These are phyloP conservation scores for Cytospora paraplurivora DNA, from an alignment of 2,329 filamentous ascomycete genomes.

Conservation along the genomic window DNA sequence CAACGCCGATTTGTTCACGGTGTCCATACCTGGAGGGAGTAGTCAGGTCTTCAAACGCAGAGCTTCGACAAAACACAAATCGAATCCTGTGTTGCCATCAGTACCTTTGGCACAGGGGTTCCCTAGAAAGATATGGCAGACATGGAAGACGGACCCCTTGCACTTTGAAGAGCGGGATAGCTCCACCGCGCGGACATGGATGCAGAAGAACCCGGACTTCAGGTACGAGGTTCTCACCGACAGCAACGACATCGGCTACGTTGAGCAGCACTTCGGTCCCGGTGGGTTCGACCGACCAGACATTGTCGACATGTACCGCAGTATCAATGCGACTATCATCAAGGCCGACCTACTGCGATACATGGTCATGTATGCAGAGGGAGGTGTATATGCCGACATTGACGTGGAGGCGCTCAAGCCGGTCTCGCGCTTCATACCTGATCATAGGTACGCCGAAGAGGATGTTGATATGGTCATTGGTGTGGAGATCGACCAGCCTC, in stretches of 20 bases:
- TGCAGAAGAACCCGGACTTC: conserved; percentile 64
- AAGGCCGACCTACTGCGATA: conserved; percentile 68
- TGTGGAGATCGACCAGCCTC: conserved; percentile 70
- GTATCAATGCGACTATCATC: conserved; percentile 64
- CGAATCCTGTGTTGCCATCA: conserved; percentile 29
- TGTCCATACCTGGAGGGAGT: conserved; percentile 15
- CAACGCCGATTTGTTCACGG: conserved; percentile 45
- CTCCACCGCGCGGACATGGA: conserved; percentile 64
- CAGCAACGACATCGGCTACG: conserved; percentile 66
- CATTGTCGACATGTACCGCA: conserved; percentile 62
- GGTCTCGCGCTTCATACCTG: conserved; percentile 58
- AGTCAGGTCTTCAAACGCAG: conserved; percentile 34
- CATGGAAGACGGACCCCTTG: conserved; percentile 71
- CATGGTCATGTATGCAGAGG: conserved; percentile 68
- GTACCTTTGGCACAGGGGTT: conserved; percentile 41
- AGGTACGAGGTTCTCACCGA: conserved; percentile 73
- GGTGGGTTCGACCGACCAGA: conserved; percentile 67
- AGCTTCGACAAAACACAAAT: conserved; percentile 25
- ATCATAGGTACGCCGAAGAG: conserved; percentile 60
- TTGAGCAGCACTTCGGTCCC: conserved; percentile 68
- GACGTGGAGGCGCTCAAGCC: conserved; percentile 47
- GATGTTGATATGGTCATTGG: conserved; percentile 73
- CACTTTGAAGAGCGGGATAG: conserved; percentile 66
- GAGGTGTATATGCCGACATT: conserved; percentile 53
- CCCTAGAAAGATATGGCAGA: conserved; percentile 74